Evolutionary conservation across 176 grass and related monocot species (phyloP).

Genomic region (sorghum (Sorghum bicolor)): Sorghum_bicolor_NCBIv3 NC_012879.2:55633501-55634000

Average conservation of each 20-base stretch:
- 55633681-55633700: neutral
- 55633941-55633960: constrained; percentile 99
- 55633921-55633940: constrained; percentile 80
- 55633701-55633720: neutral
- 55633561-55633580: neutral
- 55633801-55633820: neutral
- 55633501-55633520: neutral
- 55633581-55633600: neutral
- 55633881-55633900: neutral
- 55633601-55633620: neutral
- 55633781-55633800: no score
- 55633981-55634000: constrained; percentile 95
- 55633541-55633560: neutral
- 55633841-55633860: neutral
- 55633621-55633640: neutral
- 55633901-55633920: neutral
- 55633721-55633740: neutral
- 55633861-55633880: neutral
- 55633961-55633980: constrained; percentile 97
- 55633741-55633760: neutral
- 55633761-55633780: neutral
- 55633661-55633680: neutral
- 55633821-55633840: neutral
- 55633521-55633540: neutral
- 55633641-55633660: neutral